Conservation (phyloP, 208 protist species). For the Leishmania aethiopica region DNA sequence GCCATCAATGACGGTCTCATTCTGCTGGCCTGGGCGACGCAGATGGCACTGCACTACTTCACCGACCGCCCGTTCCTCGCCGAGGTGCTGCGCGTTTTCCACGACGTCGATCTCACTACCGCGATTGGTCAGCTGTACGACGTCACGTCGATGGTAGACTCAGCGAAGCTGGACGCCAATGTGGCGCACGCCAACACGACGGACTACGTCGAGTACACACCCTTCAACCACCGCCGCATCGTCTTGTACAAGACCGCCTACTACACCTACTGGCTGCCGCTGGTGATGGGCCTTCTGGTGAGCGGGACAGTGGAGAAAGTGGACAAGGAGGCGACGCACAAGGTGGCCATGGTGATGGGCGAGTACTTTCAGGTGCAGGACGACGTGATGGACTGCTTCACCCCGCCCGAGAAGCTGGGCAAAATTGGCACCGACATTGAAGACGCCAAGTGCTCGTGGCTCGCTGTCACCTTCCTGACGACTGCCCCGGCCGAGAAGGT, state of each 20-base stretch:
- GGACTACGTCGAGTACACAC: constrained; percentile 88
- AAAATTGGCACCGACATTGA: constrained; percentile 99
- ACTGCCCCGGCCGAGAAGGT: constrained; percentile 60
- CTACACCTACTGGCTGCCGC: constrained; percentile 97
- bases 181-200: constrained; percentile 62
- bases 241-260: constrained; percentile 98
- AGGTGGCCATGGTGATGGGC: constrained; percentile 94
- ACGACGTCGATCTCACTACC: constrained; percentile 93
- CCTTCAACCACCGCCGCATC: constrained; percentile 92
- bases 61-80: constrained; percentile 77
- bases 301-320: constrained; percentile 61
- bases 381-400: constrained; percentile 98
- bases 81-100: constrained; percentile 92
- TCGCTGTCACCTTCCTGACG: constrained; percentile 90
- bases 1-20: constrained; percentile 98
- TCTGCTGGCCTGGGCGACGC: constrained; percentile 91
- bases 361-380: constrained; percentile 98
- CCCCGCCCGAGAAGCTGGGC: constrained; percentile 93
- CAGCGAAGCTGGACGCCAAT: constrained; percentile 85
- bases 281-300: constrained; percentile 94
- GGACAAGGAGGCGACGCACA: constrained; percentile 60
- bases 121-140: constrained; percentile 97
- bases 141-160: constrained; percentile 91
- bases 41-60: constrained; percentile 94
- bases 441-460: constrained; percentile 98